Conservation (phyloP, 495 filamentous ascomycete species). For the Lasiosphaeriaceae sp. region DNA sequence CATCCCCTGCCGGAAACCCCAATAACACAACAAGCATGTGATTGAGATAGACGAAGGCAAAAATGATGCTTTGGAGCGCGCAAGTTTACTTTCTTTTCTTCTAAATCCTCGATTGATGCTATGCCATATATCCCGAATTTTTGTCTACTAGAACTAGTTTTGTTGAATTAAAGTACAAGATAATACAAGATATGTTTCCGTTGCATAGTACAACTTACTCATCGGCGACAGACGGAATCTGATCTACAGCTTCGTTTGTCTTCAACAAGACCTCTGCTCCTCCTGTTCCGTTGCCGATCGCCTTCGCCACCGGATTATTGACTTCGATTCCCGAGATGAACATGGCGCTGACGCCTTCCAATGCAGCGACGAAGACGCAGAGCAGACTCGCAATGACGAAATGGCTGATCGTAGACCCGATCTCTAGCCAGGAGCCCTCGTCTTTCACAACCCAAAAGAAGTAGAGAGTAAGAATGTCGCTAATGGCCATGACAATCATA, state of each 20-base stretch:
- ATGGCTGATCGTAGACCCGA: slow-evolving; percentile 91
- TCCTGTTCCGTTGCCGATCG: slow-evolving; percentile 19
- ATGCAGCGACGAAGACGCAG: slow-evolving; percentile 82
- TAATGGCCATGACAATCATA: slow-evolving; percentile 90
- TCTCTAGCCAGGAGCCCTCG: slow-evolving; percentile 95
- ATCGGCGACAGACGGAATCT: slow-evolving; percentile 1
- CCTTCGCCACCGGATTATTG: slow-evolving; percentile 34
- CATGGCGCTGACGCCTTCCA: slow-evolving; percentile 82
- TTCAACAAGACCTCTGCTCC: slow-evolving; percentile 20
- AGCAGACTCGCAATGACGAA: slow-evolving; percentile 88
- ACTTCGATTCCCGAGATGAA: slow-evolving; percentile 83
- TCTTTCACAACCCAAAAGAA: slow-evolving; percentile 98
- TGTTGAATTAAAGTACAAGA: too few species aligned
- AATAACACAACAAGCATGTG: too few species aligned
- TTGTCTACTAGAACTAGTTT: too few species aligned
- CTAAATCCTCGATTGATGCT: too few species aligned
- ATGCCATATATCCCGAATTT: too few species aligned
- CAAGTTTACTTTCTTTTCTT: too few species aligned
- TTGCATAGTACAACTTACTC: background rate
- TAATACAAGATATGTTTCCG: background rate
- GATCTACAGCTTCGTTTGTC: slow-evolving; percentile 18
- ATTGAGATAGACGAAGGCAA: too few species aligned
- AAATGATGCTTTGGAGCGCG: too few species aligned
- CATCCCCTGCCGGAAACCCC: too few species aligned
- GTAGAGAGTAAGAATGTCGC: slow-evolving; percentile 88